Evolutionary conservation across 352 stramenopile genomes (phyloP).

Genomic region (Stramenopiles sp.): DNA sequence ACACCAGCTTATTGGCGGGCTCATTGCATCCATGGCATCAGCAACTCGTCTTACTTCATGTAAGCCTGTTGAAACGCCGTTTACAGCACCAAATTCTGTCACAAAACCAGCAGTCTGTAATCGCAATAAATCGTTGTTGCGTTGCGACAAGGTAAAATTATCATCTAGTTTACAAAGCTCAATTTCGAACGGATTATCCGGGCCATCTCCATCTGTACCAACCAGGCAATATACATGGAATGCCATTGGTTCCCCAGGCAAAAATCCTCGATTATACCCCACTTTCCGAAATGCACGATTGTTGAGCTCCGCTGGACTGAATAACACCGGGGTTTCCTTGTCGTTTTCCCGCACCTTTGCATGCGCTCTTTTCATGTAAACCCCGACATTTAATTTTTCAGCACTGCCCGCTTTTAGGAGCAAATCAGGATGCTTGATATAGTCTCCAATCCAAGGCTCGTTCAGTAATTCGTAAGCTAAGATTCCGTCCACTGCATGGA

Average conservation of each 20-base stretch:
- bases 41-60: no score
- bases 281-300: no score
- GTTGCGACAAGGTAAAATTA: background rate
- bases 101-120: background rate
- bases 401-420: constrained; percentile 14
- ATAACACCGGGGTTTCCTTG: constrained; percentile 18
- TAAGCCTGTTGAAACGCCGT: no score
- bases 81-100: background rate
- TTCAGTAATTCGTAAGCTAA: background rate
- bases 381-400: constrained; percentile 16
- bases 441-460: constrained; percentile 16
- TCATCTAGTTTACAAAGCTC: no score
- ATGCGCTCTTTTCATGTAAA: constrained; percentile 18
- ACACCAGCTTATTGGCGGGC: background rate
- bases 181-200: background rate
- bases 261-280: no score
- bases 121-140: background rate
- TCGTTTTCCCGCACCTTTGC: constrained; percentile 16
- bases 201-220: background rate
- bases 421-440: constrained; percentile 15
- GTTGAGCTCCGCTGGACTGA: constrained; percentile 12
- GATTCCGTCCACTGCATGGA: background rate
- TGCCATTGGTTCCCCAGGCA: no score
- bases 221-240: background rate
- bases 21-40: background rate